Base-by-base conservation (phyloP, 2,329 filamentous ascomycete species). In the Colletotrichum phormii region DNA sequence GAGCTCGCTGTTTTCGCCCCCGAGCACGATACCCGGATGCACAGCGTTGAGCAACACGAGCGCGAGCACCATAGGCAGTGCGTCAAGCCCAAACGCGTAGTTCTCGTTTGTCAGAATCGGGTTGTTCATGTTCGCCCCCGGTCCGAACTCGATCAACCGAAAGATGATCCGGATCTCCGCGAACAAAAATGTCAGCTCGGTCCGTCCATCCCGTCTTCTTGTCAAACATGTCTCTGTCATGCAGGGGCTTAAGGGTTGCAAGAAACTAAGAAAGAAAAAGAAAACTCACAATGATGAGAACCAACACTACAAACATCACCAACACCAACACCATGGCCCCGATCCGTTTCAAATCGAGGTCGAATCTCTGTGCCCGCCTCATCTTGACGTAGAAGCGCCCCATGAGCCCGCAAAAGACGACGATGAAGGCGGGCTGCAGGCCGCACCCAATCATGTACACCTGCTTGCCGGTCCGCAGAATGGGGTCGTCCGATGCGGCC, bases 81-180 rank as follows among this genome's bases (percentile, higher is more conserved):
- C 88, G 77, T 92, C 89, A 1, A 86, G 79, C 0, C 76, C 66
- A 84, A 85, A 88, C 31, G 86, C 83, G 77, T 89, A 92, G 4
- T 77, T 83, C 75, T 91, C 88, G 73, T 89, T 82, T 54, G 79
- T 84, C 0, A 87, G 84, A 24, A 89, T 80, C 0, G 82, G 80
- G 76, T 87, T 88, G n/a, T 79, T 75, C 6, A 77, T 75, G 53
- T 80, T 79, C 24, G 86, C 76, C 12, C 87, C 88, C 4, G 82
- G 81, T 0, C 84, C 82, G 76, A 88, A 92, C 78, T 92, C 89
- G 64, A 84, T 79, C 2, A 93, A 82, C 35, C 90, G 88, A 80
- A 88, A 93, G 74, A 90, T 86, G 77, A 92, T 91, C 42, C 90
- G 87, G 33, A 86, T 78, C 84, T 89, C 63, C 58, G 62, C 18